Base-by-base conservation (phyloP, 345 rosid species). In the Abelmoschus esculentus region DNA sequence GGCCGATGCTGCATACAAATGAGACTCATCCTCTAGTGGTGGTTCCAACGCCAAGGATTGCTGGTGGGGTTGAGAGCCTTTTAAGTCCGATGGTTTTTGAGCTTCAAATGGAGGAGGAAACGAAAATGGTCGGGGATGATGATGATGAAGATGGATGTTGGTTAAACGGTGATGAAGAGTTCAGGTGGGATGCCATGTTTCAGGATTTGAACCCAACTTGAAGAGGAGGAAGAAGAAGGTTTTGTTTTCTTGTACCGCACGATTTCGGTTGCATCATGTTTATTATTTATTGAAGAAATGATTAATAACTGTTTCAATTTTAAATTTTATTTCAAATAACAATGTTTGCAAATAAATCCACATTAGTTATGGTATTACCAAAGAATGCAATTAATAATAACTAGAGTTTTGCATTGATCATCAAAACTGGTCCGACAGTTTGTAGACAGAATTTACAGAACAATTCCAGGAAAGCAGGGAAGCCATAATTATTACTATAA, bases 111-210 rank as follows among this genome's bases (percentile, higher is more conserved):
- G 26, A 22, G 28, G 73, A 78, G 55, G 86, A 86, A 31, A 31
- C 4, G 52, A 79, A 73, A 61, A 19, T 55, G 6, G 72, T 40
- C 6, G 84, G 18, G 9, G 79, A 56, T 22, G 26, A 22, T 22
- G 79, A 56, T 22, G 26, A 22, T 22, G 1, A 22, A 22, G 26
- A 22, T 22, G 26, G 26, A 22, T 22, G 26, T 22, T 22, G 26
- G 26, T 22, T 22, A 22, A 22, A 22, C 1, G 26, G 26, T 7
- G 83, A 73, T 58, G 86, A 85, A 84, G 92, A 81, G 32, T 78
- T 86, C 73, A 86, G 87, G 78, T 93, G 98, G 98, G 96, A 89
- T 76, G 59, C 96, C 1, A 88, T 93, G 98, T 93, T 93, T 73
- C 97, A 93, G 74, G 80, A 93, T 67, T 71, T 93, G 54, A 93